A percentile compares a stretch with the other conserved stretches of the same genome.
Evolutionary conservation across 306 rosid species (phyloP).

Genomic region (Quercus bicolor): DNA sequence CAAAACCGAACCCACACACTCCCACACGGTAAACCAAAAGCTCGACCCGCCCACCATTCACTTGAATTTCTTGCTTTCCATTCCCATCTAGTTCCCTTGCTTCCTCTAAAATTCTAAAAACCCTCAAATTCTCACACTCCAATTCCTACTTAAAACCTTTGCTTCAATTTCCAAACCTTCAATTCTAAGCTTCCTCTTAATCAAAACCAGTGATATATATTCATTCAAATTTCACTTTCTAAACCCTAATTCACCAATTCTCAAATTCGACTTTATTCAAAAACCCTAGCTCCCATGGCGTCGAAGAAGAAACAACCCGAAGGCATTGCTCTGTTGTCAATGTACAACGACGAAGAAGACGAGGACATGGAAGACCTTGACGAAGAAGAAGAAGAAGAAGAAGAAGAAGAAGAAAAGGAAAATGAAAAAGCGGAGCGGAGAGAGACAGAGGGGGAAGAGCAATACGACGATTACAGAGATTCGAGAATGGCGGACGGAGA

Average conservation of each 20-base stretch:
- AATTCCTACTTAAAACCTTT: not conserved
- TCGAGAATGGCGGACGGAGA: constrained; percentile 43
- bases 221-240: not conserved
- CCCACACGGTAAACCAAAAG: not conserved
- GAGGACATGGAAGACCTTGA: constrained; percentile 40
- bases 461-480: constrained; percentile 20
- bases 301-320: constrained; percentile 69
- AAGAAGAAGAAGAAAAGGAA: constrained; percentile 38
- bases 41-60: not conserved
- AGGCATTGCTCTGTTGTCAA: constrained; percentile 73
- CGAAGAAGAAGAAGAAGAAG: constrained; percentile 28
- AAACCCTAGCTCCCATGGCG: constrained; percentile 56
- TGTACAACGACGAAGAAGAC: constrained; percentile 68
- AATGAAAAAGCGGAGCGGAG: constrained; percentile 26
- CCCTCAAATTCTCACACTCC: not conserved
- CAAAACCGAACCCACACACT: not conserved
- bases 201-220: not conserved
- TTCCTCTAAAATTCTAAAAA: not conserved
- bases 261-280: not conserved
- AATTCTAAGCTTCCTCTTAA: not conserved
- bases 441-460: constrained; percentile 7
- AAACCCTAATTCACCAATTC: not conserved
- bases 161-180: not conserved
- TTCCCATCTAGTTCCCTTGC: no score
- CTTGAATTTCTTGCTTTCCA: not conserved